These are phyloP conservation scores for Sugiyamaella grinbergsii DNA, from an alignment of 1,139 yeast species.

Conservation along the genomic window DNA sequence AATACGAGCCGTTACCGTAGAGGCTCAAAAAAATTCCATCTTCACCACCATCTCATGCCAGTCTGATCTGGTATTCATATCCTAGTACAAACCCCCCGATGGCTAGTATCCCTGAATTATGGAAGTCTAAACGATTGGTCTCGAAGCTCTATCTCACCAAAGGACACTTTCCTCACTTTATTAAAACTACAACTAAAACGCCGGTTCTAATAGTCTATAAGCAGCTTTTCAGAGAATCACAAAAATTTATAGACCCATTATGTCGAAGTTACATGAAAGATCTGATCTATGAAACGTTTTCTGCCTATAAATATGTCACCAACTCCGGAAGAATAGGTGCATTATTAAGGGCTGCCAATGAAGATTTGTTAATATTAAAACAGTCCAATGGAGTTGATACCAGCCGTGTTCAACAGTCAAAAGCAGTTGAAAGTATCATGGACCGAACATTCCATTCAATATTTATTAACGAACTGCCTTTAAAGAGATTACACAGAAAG, in stretches of 20 bases:
- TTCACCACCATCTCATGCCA: no score
- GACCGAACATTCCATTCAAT: conserved; percentile 24
- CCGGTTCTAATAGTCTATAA: conserved; percentile 27
- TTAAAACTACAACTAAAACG: conserved; percentile 20
- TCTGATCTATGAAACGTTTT: conserved; percentile 28
- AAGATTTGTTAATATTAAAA: conserved; percentile 21
- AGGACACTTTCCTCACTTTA: conserved; percentile 31
- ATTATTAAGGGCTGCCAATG: conserved; percentile 24
- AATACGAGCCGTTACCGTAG: no score
- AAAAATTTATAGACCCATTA: conserved; percentile 31
- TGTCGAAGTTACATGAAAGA: conserved; percentile 29
- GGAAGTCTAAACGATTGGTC: not conserved
- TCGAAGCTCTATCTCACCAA: conserved; percentile 1
- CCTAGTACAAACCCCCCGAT: no score
- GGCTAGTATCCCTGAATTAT: not conserved
- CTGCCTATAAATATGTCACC: conserved; percentile 30
- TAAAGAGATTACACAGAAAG: conserved; percentile 22
- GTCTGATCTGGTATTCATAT: no score
- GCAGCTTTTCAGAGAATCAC: conserved; percentile 24
- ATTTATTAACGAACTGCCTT: conserved; percentile 29
- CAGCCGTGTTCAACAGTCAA: conserved; percentile 17
- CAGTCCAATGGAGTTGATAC: conserved; percentile 22
- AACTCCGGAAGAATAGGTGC: conserved; percentile 23
- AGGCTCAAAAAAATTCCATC: no score
- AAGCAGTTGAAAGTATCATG: conserved; percentile 24